Conservation (phyloP, 2,329 filamentous ascomycete genomes). For the Pseudogymnoascus sp. region DNA sequence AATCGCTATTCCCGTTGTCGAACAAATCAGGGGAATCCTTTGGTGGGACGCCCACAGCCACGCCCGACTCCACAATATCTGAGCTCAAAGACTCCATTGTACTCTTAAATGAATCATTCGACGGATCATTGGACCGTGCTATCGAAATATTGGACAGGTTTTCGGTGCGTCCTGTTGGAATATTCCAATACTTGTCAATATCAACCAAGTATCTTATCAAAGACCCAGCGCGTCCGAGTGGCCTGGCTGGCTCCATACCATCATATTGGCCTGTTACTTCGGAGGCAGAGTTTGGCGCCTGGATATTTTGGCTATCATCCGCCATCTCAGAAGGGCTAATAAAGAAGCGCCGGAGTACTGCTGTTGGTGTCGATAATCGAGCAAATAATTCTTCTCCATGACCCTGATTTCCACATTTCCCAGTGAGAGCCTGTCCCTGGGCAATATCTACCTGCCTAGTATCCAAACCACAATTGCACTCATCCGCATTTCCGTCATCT, state of each 20-base stretch:
- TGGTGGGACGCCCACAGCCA: not conserved
- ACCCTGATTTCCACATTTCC: not conserved
- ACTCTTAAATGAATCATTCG: conserved; percentile 1
- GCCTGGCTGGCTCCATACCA: not conserved
- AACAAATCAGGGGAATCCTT: not conserved
- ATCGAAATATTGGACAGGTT: not conserved
- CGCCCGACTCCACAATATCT: not conserved
- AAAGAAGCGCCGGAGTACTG: not conserved
- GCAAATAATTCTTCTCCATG: not conserved
- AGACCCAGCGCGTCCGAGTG: not conserved
- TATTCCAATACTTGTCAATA: not conserved
- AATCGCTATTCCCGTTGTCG: not conserved
- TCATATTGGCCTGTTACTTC: not conserved
- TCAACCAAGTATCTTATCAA: conserved; percentile 2
- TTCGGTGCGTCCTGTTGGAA: not conserved
- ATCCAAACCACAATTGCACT: not conserved
- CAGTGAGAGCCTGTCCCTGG: not conserved
- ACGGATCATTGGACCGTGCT: not conserved
- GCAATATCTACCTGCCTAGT: not conserved
- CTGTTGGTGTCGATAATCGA: not conserved
- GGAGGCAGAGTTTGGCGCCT: not conserved
- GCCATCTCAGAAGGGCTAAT: not conserved
- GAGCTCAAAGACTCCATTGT: not conserved
- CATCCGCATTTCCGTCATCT: not conserved
- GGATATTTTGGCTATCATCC: not conserved